Evolutionary conservation across 495 filamentous ascomycete species (phyloP), one percentile per base, ranked within the genome.

Genomic region (Aspergillus steynii): DNA sequence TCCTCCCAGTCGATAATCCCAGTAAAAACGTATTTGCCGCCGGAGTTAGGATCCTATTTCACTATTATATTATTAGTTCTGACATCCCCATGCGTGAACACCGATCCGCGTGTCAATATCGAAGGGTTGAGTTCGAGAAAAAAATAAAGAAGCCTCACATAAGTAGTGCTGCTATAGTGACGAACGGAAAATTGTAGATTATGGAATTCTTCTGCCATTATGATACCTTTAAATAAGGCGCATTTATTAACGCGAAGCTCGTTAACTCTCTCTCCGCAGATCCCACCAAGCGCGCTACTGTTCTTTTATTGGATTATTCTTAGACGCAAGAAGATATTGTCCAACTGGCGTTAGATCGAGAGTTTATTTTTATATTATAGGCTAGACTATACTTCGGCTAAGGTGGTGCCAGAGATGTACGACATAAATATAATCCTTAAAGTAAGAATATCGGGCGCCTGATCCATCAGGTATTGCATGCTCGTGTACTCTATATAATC

Each of bases 1-100:
- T 69, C 61, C 65, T 72, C 72, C 74, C 68, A 76, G 59, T 76
- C 68, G 56, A 76, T 68, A 58, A 76, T 59, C 28, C 68, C 70
- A 58, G 68, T 68, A 50, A 74, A 55, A 49, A 61, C 50, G 55
- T 71, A 72, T 15, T 58, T 20, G 28, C 64, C 72, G 54, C 29
- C 29, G 48, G 6, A 49, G 70, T 59, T 58, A 58, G 55, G n/a
- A 64, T 73, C 68, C 60, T 50, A 57, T 64, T 63, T 54, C 28
- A 77, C 76, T 65, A 77, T 76, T 45, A 78, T 75, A 62, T 80
- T 80, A 27, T 50, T 67, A 53, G 66, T 65, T 52, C 71, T 67
- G 26, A 80, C 52, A 66, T 78, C 71, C 32, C 71, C 72, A 58
- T 78, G 76, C 0, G 76, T 77, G 61, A 78, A 77, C n/a, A 78